Percentiles rank a stretch among this genome's conserved stretches.
Conservation (phyloP, 257 asterid genomes). For the Orobanche coerulescens region DNA sequence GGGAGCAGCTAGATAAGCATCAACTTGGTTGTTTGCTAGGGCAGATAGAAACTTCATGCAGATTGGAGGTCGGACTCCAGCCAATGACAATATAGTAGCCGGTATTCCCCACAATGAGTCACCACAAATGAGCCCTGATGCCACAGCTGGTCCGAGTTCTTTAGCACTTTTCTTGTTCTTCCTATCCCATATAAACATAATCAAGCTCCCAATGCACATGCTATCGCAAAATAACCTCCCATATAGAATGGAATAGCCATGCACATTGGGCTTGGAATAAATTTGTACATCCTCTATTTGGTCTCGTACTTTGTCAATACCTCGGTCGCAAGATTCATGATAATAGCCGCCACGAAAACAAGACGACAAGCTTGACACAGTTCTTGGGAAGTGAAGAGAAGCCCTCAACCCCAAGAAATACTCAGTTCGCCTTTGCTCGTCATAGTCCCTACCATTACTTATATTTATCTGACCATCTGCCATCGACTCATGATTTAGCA, state of each 20-base stretch:
- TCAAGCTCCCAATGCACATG: constrained; percentile 72
- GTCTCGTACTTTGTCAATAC: constrained; percentile 34
- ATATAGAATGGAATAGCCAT: constrained; percentile 77
- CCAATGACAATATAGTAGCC: constrained; percentile 49
- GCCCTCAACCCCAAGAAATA: constrained; percentile 57
- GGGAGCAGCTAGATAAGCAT: constrained; percentile 14
- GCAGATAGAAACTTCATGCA: constrained; percentile 55
- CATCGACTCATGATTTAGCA: background rate
- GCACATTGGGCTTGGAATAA: constrained; percentile 72
- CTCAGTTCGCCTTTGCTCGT: constrained; percentile 29
- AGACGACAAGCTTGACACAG: constrained; percentile 37
- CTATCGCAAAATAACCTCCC: constrained; percentile 62
- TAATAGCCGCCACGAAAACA: constrained; percentile 33
- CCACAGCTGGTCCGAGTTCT: constrained; percentile 47
- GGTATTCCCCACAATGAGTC: constrained; percentile 77
- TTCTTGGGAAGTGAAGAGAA: constrained; percentile 50
- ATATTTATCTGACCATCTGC: background rate
- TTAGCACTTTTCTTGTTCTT: constrained; percentile 30
- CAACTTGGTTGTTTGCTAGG: constrained; percentile 19
- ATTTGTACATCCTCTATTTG: constrained; percentile 34
- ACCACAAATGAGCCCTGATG: constrained; percentile 74
- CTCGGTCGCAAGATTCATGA: constrained; percentile 18
- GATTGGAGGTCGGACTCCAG: constrained; percentile 44
- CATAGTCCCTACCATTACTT: constrained; percentile 20
- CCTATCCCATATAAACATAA: constrained; percentile 35